Evolutionary conservation across 1,284 basidiomycete species (phyloP), one percentile per base, ranked within the genome.

Genomic region (Coniferiporia sulphurascens): DNA sequence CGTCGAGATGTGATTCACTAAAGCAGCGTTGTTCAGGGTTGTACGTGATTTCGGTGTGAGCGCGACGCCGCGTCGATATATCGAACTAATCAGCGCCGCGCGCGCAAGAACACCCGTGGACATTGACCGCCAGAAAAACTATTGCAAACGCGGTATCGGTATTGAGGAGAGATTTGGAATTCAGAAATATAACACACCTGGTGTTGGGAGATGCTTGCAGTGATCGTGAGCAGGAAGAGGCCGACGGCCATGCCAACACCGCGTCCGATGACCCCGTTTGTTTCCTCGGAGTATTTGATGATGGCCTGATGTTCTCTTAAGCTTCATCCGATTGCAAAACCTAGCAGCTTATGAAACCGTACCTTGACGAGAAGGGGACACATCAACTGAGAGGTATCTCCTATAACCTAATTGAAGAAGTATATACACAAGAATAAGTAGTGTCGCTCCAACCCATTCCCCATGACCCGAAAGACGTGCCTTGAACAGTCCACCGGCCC

Each of bases 111-210:
- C 82, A 36, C 89, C 89, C 0, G 83, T 83, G 10, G 78, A 75
- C 86, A 88, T 88, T 1, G 85, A 85, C 34, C 86, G 78, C 82
- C 85, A 91, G 76, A 91, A 91, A 72, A 89, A 91, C 78, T 88
- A 69, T 22, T 21, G 65, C 8, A 49, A n/a, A 66, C 66, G 13
- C 35, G 32, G 32, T 10, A 8, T 9, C 7, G 8, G 7, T 2
- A 44, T 36, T 22, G 13, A 48, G 4, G 21, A 12, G 48, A 48
- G 32, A n/a, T 41, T 1, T 5, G 27, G 27, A 49, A 52, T 22
- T 22, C 38, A 44, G 10, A 21, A 3, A 8, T n/a, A 17, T 8
- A 12, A 62, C 70, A 50, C 57, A 82, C 82, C 70, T 86, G 85
- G 67, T 89, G 85, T 61, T 84, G 81, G 63, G 78, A 78, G 17